Conservation (phyloP, 148 eudicot genomes). For the Rhododendron vialii region DNA sequence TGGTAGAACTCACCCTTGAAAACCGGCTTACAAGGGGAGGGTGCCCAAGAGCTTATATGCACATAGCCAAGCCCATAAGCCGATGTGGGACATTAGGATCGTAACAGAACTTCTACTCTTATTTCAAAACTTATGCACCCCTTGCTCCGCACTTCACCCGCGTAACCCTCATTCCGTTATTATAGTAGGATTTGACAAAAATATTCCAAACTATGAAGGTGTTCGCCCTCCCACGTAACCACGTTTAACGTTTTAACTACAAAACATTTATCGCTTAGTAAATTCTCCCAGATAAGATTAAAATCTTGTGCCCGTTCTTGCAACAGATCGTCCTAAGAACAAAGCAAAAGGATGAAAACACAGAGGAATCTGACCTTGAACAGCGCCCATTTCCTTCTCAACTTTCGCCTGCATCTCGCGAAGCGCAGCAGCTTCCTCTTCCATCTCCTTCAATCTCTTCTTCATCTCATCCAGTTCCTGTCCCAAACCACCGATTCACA, state of each 20-base stretch:
- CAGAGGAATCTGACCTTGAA: slow-evolving; percentile 45
- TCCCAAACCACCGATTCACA: not conserved
- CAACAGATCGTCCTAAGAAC: not conserved
- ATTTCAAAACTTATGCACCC: too few relatives aligned
- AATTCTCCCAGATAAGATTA: not conserved
- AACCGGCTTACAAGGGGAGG: too few relatives aligned
- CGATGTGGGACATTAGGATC: too few relatives aligned
- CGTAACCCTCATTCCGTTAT: not conserved
- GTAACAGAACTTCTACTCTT: too few relatives aligned
- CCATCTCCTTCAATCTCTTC: slow-evolving; percentile 93
- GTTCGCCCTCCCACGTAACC: not conserved
- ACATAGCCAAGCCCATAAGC: too few relatives aligned
- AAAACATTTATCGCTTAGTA: not conserved
- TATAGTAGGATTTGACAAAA: not conserved
- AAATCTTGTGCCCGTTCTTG: not conserved
- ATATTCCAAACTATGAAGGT: not conserved
- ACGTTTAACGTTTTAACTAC: not conserved
- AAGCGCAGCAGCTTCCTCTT: slow-evolving; percentile 94
- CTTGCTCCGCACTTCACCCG: too few relatives aligned
- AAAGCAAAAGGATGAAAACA: not conserved
- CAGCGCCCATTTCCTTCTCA: slow-evolving; percentile 93
- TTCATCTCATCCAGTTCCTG: slow-evolving; percentile 96
- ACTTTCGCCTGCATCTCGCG: slow-evolving; percentile 97
- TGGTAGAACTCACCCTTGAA: too few relatives aligned
- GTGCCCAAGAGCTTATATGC: too few relatives aligned